Evolutionary conservation across 2,329 filamentous ascomycete genomes (phyloP), one percentile per base, ranked within the genome.

Genomic region (Aspergillus jensenii): DNA sequence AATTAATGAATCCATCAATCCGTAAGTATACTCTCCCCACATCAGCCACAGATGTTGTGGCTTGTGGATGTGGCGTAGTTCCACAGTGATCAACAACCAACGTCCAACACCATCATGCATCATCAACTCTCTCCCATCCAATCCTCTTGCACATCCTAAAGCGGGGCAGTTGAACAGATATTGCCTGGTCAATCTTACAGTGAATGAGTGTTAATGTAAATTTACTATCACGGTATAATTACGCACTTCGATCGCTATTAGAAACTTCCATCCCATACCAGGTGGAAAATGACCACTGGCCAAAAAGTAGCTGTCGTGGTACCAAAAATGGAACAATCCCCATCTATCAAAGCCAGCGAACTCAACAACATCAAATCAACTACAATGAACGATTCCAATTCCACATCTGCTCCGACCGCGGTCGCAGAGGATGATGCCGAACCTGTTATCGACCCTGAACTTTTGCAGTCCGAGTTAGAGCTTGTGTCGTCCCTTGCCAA

Each of bases 401-500:
- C 46, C 25, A 37, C 46, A 19, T 19, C 5, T 11, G 6, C 14
- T 17, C 45, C 37, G 17, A 33, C 8, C 4, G 14, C 37, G 9
- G 49, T 17, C 8, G 39, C 27, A 7, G 56, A 55, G 15, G 45
- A 40, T 3, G 35, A 52, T n/a, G 31, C 35, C 11, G 37, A 58
- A 39, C 44, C 49, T 14, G 14, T 31, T n/a, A 19, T 59, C 31
- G 31, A 23, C 41, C 50, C 51, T 49, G 59, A 64, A 14, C 55
- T 58, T 47, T 70, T 69, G 60, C 66, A 72, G 14, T 72, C 72
- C 12, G 76, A 78, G 53, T 63, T 71, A 23, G 71, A 74, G 54
- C 67, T 77, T 6, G 71, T 77, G 11, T 71, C 73, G 14, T 77
- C 75, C 27, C 65, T 78, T 46, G 68, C 71, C 12, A 76, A 75